These are phyloP conservation scores for Entelexis sorbosivorans DNA, from an alignment of 1,139 yeast genomes.

Conservation along the genomic window DNA sequence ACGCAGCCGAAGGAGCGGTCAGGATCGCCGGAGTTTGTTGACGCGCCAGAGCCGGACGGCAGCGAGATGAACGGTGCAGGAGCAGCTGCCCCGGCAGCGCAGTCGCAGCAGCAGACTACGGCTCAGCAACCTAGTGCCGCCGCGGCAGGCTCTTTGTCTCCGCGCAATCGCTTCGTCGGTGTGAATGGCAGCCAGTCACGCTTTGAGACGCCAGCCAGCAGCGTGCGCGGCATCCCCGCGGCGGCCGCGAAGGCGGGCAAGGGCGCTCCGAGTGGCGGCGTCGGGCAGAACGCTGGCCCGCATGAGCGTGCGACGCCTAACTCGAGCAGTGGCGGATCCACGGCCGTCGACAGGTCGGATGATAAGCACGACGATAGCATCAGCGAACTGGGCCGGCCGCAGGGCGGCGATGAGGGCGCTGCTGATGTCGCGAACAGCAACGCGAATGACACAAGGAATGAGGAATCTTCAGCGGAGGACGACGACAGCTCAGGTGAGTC, in stretches of 20 bases:
- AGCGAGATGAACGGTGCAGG: background rate
- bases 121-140: constrained; percentile 13
- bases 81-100: too few species aligned
- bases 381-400: background rate
- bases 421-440: background rate
- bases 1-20: background rate
- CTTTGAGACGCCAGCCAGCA: constrained; percentile 3
- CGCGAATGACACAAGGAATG: background rate
- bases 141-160: constrained; percentile 15
- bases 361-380: background rate
- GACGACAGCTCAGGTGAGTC: background rate
- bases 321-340: background rate
- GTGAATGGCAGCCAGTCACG: background rate
- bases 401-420: background rate
- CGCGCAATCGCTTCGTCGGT: constrained; percentile 17
- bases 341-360: background rate
- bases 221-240: background rate
- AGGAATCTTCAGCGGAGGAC: background rate
- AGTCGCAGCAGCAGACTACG: background rate
- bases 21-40: background rate
- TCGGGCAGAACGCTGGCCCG: background rate
- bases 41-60: constrained; percentile 6
- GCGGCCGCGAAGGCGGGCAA: background rate
- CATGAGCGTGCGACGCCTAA: background rate
- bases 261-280: background rate